Evolutionary conservation across 306 rosid genomes (phyloP).

Genomic region (Citrullus colocynthis): DNA sequence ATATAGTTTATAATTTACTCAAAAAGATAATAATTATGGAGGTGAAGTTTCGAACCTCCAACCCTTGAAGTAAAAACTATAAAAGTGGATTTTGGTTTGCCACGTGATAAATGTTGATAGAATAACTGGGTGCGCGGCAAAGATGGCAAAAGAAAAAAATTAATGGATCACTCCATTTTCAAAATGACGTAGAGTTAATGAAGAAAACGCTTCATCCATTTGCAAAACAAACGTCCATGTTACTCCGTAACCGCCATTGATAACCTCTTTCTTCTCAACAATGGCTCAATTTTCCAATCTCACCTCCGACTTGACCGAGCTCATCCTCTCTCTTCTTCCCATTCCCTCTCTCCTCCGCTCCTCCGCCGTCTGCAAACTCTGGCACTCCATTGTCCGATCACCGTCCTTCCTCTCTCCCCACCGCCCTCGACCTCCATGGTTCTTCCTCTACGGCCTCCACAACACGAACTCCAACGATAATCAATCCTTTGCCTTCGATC

Average conservation of each 20-base stretch:
- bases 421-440: constrained; percentile 37
- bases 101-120: no score
- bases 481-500: constrained; percentile 76
- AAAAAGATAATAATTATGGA: no score
- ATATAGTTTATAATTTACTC: no score
- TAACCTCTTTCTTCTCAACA: not conserved
- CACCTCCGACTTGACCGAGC: constrained; percentile 44
- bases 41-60: no score
- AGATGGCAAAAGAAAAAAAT: no score
- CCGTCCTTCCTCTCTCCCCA: constrained; percentile 20
- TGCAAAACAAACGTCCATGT: not conserved
- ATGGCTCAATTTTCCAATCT: constrained; percentile 40
- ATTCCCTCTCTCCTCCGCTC: constrained; percentile 39
- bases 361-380: constrained; percentile 58
- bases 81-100: no score
- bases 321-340: constrained; percentile 52
- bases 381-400: constrained; percentile 51
- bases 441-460: constrained; percentile 72
- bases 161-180: no score
- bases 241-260: not conserved
- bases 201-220: no score
- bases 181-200: not conserved
- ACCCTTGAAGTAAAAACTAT: no score
- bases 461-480: constrained; percentile 64
- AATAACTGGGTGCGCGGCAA: no score